Evolutionary conservation across 495 filamentous ascomycete species (phyloP).

Genomic region (Penicillium lividum): DNA sequence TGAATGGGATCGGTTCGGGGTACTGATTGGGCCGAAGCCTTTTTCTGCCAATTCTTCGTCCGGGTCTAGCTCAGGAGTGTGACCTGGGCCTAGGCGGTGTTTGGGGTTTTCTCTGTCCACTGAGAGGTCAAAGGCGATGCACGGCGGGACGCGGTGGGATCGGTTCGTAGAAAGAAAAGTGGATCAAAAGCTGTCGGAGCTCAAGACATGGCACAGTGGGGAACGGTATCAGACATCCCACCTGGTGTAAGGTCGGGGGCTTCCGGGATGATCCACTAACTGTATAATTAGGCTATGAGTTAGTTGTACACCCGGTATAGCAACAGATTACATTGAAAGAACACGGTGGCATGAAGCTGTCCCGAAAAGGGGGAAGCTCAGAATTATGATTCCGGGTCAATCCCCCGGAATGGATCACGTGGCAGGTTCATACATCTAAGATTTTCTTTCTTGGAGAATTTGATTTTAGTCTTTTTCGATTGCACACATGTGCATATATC

Average conservation of each 20-base stretch:
- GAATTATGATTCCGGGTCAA: conserved; percentile 3
- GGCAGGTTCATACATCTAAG: neutral
- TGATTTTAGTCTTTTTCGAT: neutral
- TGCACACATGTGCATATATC: too few relatives aligned
- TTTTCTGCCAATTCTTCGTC: neutral
- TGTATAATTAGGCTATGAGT: neutral
- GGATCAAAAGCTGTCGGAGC: conserved; percentile 13
- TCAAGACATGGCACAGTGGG: conserved; percentile 25
- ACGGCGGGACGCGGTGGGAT: neutral
- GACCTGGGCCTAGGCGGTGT: neutral
- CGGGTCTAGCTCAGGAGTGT: neutral
- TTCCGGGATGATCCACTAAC: neutral
- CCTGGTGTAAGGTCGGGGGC: neutral
- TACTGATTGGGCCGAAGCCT: neutral
- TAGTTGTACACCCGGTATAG: neutral
- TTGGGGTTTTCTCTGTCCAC: neutral
- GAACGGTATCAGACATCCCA: conserved; percentile 20
- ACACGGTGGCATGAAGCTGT: conserved; percentile 28
- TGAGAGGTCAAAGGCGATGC: neutral
- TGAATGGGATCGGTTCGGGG: neutral
- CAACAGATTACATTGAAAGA: conserved; percentile 15
- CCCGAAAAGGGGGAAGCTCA: conserved; percentile 6
- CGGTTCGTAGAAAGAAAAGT: conserved; percentile 2
- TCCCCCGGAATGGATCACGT: conserved; percentile 11
- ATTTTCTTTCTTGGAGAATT: too few relatives aligned